phyloP scores from a whole-genome alignment of 768 basidiomycete species.

The Mycena amicta region DNA sequence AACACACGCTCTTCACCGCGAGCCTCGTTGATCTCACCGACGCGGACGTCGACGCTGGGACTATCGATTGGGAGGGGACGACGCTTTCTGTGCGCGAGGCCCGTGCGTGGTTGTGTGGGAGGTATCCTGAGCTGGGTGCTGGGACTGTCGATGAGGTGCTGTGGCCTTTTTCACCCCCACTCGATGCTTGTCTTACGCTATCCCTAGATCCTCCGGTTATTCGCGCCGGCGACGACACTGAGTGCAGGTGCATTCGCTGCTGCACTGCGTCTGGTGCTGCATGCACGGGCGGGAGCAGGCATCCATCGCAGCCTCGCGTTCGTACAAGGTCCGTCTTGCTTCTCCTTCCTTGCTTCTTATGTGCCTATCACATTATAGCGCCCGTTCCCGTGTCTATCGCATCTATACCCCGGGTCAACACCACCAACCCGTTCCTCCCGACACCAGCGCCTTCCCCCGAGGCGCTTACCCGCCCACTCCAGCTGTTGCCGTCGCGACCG shows the following conservation, averaged over 20 bases:
- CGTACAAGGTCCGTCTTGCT: slow-evolving; percentile 47
- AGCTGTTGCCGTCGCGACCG: slow-evolving; percentile 2
- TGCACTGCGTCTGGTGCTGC: slow-evolving; percentile 49
- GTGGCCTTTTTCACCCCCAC: background rate
- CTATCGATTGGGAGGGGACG: slow-evolving; percentile 25
- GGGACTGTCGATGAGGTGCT: slow-evolving; percentile 26
- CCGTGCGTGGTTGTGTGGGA: slow-evolving; percentile 54
- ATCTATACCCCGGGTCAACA: background rate
- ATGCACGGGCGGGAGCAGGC: slow-evolving; percentile 40
- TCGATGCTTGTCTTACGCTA: background rate
- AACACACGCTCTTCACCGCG: slow-evolving; percentile 50
- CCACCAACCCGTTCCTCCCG: slow-evolving; percentile 8
- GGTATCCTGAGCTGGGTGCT: slow-evolving; percentile 37
- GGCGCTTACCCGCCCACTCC: slow-evolving; percentile 4
- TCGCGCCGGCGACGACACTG: slow-evolving; percentile 42
- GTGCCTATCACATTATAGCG: slow-evolving; percentile 1
- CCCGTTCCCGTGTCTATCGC: background rate
- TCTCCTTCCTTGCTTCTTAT: background rate
- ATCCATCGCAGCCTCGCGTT: slow-evolving; percentile 53
- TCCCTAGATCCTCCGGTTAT: slow-evolving; percentile 38
- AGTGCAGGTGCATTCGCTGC: slow-evolving; percentile 57
- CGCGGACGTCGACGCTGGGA: background rate
- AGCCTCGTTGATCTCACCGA: slow-evolving; percentile 42
- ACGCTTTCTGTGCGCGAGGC: slow-evolving; percentile 47
- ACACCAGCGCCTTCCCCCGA: slow-evolving; percentile 21